Evolutionary conservation across 768 basidiomycete species (phyloP), one percentile per base, ranked within the genome.

Genomic region (Macrocybe gigantea): DNA sequence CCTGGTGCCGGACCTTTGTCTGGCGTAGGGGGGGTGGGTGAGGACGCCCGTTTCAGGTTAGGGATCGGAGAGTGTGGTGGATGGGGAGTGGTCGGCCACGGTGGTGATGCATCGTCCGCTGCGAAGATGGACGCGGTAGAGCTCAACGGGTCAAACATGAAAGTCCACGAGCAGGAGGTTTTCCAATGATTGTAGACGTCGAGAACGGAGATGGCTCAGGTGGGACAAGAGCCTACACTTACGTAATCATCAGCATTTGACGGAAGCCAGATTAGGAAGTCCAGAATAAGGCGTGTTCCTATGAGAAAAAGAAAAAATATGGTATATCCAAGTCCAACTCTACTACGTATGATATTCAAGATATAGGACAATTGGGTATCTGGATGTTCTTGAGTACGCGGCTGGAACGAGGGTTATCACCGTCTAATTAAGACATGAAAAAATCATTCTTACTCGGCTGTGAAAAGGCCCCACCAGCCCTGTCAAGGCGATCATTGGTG

Each of bases 61-160:
- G 86, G 84, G 56, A 88, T 80, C 39, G 81, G 82, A 30, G 83
- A 79, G 60, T 82, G 80, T 38, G 82, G 82, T 6, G 77, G 56
- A 57, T 88, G 86, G 5, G 89, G 88, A 5, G 85, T 88, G 7
- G 88, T 85, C 1, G 87, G 88, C 89, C 89, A 92, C 33, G 85
- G 80, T 22, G 88, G 71, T 11, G 66, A 59, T 31, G 77, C 71
- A 49, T 71, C 62, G 39, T 61, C 57, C 10, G 75, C 80, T 22
- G 74, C 78, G 56, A 82, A 85, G 43, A 72, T 65, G 50, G 73
- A 65, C 38, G 67, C 69, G 6, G 78, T 75, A 22, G 81, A 77
- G 57, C 65, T 73, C 13, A 92, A 78, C 15, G 88, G 88, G 65
- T 90, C 88, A 61, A 79, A 85, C 82, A 88, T 85, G 49, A 53